Evolutionary conservation across 371 early-diverging fungal genomes (phyloP).

Genomic region (Blakeslea trispora): DNA sequence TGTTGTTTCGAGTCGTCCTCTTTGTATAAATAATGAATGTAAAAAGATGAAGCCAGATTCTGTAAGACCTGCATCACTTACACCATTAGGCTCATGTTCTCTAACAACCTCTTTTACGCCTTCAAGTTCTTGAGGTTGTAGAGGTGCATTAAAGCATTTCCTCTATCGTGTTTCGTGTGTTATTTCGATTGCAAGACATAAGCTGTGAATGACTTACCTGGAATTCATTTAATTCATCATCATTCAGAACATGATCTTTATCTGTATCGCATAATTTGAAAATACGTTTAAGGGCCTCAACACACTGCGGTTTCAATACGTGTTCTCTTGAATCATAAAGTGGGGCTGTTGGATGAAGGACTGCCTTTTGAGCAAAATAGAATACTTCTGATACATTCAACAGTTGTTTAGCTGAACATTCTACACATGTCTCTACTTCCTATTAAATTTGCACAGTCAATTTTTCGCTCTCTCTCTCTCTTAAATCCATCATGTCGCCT

Average conservation of each 20-base stretch:
- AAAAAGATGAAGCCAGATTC: constrained; percentile 89
- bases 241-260: constrained; percentile 89
- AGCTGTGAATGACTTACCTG: no score
- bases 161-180: constrained; percentile 44
- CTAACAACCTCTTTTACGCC: constrained; percentile 92
- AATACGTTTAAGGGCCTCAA: constrained; percentile 88
- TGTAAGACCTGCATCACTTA: constrained; percentile 82
- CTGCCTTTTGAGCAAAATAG: constrained; percentile 98
- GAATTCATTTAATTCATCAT: constrained; percentile 94
- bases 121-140: constrained; percentile 92
- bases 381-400: constrained; percentile 97
- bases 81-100: constrained; percentile 87
- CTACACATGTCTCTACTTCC: constrained; percentile 98
- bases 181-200: no score
- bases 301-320: constrained; percentile 88
- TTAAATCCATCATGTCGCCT: neutral
- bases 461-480: neutral
- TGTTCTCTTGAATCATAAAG: constrained; percentile 94
- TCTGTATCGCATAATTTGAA: constrained; percentile 94
- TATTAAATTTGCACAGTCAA: constrained; percentile 21
- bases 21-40: constrained; percentile 93
- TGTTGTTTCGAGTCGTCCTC: constrained; percentile 95
- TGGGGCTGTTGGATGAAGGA: constrained; percentile 94
- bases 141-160: constrained; percentile 92
- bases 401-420: constrained; percentile 94